Percentiles rank a stretch among this genome's conserved stretches.
Evolutionary conservation across 1,284 basidiomycete genomes (phyloP).

Genomic region (Trichosporon ovoides): DNA sequence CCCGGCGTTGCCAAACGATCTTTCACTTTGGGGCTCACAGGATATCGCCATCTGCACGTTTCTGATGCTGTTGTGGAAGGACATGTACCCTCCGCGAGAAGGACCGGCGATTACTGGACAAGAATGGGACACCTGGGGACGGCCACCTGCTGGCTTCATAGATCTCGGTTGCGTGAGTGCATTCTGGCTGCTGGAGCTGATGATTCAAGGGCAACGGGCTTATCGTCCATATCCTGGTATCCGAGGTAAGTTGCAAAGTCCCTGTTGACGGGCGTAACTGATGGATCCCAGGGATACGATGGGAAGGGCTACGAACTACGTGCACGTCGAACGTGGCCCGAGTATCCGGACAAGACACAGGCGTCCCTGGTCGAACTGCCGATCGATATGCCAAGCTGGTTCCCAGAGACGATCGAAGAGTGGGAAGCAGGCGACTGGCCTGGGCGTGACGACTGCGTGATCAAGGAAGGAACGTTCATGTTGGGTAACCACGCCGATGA

Average conservation of each 20-base stretch:
- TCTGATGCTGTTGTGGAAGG: conserved; percentile 83
- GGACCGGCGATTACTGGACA: conserved; percentile 26
- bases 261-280: too few species aligned
- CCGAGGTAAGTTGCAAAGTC: conserved; percentile 54
- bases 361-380: conserved; percentile 59
- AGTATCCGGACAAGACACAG: conserved; percentile 62
- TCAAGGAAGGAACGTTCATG: conserved; percentile 60
- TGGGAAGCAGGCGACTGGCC: conserved; percentile 36
- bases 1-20: conserved; percentile 21
- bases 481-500: conserved; percentile 97
- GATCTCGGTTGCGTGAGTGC: conserved; percentile 69
- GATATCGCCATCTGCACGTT: conserved; percentile 91
- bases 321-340: conserved; percentile 69
- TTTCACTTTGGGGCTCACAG: conserved; percentile 50
- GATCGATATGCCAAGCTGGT: conserved; percentile 58
- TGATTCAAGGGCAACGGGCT: conserved; percentile 79
- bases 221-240: conserved; percentile 72
- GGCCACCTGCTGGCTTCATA: conserved; percentile 75
- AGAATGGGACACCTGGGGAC: conserved; percentile 64
- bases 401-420: conserved; percentile 38
- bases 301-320: conserved; percentile 82
- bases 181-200: neutral
- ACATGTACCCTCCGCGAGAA: conserved; percentile 53
- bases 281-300: conserved; percentile 61
- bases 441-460: conserved; percentile 28